phyloP scores from a whole-genome alignment of 2,329 filamentous ascomycete species.

The Talaromyces sp. region DNA sequence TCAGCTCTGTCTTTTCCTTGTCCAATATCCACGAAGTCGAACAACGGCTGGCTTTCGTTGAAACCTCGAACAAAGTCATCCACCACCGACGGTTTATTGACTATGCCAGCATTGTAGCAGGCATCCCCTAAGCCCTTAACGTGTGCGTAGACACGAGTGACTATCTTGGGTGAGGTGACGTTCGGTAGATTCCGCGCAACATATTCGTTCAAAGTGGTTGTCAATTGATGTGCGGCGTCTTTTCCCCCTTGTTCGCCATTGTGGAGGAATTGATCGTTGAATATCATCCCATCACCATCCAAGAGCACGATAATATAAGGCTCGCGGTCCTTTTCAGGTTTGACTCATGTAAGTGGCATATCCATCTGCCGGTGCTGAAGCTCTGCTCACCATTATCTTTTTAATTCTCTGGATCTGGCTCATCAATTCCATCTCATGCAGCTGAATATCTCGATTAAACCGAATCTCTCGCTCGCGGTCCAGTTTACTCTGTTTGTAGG shows the following conservation, averaged over 20 bases:
- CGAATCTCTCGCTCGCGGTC: slow-evolving; percentile 44
- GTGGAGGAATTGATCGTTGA: slow-evolving; percentile 46
- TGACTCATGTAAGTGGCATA: background rate
- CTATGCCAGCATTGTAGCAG: slow-evolving; percentile 42
- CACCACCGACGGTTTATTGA: slow-evolving; percentile 36
- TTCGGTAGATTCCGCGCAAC: slow-evolving; percentile 35
- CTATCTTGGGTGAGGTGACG: slow-evolving; percentile 43
- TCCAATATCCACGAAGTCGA: slow-evolving; percentile 48
- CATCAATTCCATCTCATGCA: slow-evolving; percentile 43
- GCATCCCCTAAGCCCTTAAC: slow-evolving; percentile 46
- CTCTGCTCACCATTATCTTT: slow-evolving; percentile 37
- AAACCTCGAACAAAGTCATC: slow-evolving; percentile 54
- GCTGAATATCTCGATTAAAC: slow-evolving; percentile 44
- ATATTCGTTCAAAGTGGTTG: slow-evolving; percentile 38
- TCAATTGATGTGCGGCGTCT: slow-evolving; percentile 48
- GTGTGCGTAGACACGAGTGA: slow-evolving; percentile 51
- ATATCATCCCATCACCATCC: slow-evolving; percentile 53
- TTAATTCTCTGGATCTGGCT: slow-evolving; percentile 41
- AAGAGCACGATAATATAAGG: slow-evolving; percentile 51
- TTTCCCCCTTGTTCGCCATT: slow-evolving; percentile 49
- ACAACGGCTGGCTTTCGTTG: slow-evolving; percentile 45
- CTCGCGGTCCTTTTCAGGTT: slow-evolving; percentile 41
- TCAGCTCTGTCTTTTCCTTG: slow-evolving; percentile 39
- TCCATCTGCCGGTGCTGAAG: background rate
- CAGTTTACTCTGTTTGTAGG: slow-evolving; percentile 38